Evolutionary conservation across 345 rosid genomes (phyloP), one percentile per base, ranked within the genome.

Genomic region (Erucastrum elatum): DNA sequence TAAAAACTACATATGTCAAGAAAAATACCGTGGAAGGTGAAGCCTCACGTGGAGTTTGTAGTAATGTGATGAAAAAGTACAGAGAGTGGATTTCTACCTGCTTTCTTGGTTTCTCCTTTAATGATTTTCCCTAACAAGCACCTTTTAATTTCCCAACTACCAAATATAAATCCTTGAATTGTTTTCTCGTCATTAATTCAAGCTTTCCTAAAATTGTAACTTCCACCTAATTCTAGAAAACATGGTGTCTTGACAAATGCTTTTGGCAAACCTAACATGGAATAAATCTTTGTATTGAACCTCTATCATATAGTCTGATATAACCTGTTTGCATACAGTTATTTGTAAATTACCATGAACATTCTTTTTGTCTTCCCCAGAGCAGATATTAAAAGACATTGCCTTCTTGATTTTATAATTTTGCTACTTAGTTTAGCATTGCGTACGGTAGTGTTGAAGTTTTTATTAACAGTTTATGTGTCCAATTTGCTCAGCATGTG

Each of bases 71-170:
- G 80, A 6, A 46, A 33, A 44, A 44, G 15, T 59, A 33, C 16
- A 70, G 75, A 70, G 75, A 70, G 64, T 63, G 39, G 75, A 16
- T 35, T 77, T 64, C 25, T n/a, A 77, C 76, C 81, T 71, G 76
- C 34, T 64, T 77, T 70, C 65, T 51, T 7, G 62, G 62, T 53
- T 34, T 53, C 65, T 37, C 16, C 58, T 53, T 77, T 27, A 64
- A 64, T 71, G 81, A 35, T 29, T 71, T 71, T 64, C 3, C 15
- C 60, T 35, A 33, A 33, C 35, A 33, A 4, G 35, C 46, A 58
- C 66, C 4, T 17, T 72, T 72, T 26, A 72, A 41, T 59, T 46
- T 72, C 39, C 29, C 72, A 78, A 72, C 81, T 15, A 78, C 81
- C 77, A 58, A 58, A 31, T 33, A 58, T 67, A 16, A 21, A 66